phyloP scores from a whole-genome alignment of 176 grass and related monocot genomes.

The bread wheat (Triticum aestivum) region IWGSC_CS_RefSeq_v2.1 NC_057808.1:439864725-439865224 shows the following conservation, averaged over 20 bases:
- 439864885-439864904: conserved; percentile 72
- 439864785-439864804: conserved; percentile 68
- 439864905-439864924: conserved; percentile 58
- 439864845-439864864: conserved; percentile 36
- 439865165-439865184: conserved; percentile 77
- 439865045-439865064: not conserved
- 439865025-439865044: conserved; percentile 90
- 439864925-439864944: conserved; percentile 62
- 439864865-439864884: conserved; percentile 49
- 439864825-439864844: conserved; percentile 54
- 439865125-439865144: conserved; percentile 6
- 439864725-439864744: conserved; percentile 58
- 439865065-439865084: not conserved
- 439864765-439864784: conserved; percentile 77
- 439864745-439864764: conserved; percentile 88
- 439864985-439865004: conserved; percentile 44
- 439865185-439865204: conserved; percentile 83
- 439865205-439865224: conserved; percentile 79
- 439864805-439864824: conserved; percentile 48
- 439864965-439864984: conserved; percentile 65
- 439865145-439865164: conserved; percentile 98
- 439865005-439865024: conserved; percentile 76
- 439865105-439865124: not conserved
- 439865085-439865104: not conserved
- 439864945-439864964: conserved; percentile 72